A percentile compares a stretch with the other conserved stretches of the same genome.
Evolutionary conservation across 2,329 filamentous ascomycete species (phyloP).

Genomic region (Diaporthe australafricana): DNA sequence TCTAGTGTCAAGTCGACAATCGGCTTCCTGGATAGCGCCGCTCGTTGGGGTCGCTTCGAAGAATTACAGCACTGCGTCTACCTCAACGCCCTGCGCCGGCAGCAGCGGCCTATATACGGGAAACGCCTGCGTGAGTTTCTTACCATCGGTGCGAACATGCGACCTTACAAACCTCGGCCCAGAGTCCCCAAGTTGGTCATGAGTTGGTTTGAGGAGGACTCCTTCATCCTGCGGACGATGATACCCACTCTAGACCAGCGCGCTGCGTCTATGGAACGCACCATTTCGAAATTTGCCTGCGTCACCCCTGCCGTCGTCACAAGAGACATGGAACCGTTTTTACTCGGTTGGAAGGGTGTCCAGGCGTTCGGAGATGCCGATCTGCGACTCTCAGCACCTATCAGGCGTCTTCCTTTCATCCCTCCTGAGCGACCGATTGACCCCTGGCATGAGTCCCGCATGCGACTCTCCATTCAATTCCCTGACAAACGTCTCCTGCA

Average conservation of each 20-base stretch:
- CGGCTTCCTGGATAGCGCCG: slow-evolving; percentile 77
- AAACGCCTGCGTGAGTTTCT: slow-evolving; percentile 81
- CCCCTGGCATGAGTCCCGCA: slow-evolving; percentile 93
- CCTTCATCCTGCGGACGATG: slow-evolving; percentile 71
- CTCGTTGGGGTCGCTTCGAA: slow-evolving; percentile 77
- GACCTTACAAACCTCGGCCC: slow-evolving; percentile 70
- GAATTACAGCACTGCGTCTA: slow-evolving; percentile 86
- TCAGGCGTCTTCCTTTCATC: slow-evolving; percentile 66
- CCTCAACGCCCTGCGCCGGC: slow-evolving; percentile 82
- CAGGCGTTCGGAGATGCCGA: slow-evolving; percentile 68
- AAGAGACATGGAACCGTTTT: slow-evolving; percentile 76
- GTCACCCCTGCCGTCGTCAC: slow-evolving; percentile 91
- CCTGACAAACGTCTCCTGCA: slow-evolving; percentile 96
- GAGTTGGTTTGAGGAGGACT: slow-evolving; percentile 81
- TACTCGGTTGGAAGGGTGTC: slow-evolving; percentile 72
- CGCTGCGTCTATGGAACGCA: slow-evolving; percentile 77
- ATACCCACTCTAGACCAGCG: slow-evolving; percentile 81
- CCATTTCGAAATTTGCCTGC: slow-evolving; percentile 89
- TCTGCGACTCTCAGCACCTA: slow-evolving; percentile 67
- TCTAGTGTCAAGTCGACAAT: slow-evolving; percentile 77
- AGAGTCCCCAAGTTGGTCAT: slow-evolving; percentile 71
- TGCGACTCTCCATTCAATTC: slow-evolving; percentile 94
- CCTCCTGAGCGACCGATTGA: slow-evolving; percentile 72
- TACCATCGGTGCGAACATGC: slow-evolving; percentile 70
- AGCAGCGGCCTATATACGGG: slow-evolving; percentile 85